These are phyloP conservation scores for Pleurotus citrinopileatus DNA, from an alignment of 768 basidiomycete genomes.

Conservation along the genomic window DNA sequence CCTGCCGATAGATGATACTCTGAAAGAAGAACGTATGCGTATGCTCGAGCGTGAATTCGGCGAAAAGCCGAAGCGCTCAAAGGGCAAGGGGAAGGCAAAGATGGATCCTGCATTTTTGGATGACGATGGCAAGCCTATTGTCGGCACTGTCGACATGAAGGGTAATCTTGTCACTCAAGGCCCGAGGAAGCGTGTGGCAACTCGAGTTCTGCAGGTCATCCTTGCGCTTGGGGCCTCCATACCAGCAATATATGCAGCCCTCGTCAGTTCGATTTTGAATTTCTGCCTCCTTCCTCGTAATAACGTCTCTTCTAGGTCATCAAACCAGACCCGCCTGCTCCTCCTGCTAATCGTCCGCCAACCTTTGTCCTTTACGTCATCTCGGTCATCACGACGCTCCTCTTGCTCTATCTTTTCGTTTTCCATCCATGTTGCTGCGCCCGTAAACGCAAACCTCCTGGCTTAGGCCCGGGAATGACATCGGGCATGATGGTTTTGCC, in stretches of 20 bases:
- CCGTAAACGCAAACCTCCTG: conserved; percentile 20
- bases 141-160: conserved; percentile 58
- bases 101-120: conserved; percentile 30
- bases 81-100: conserved; percentile 22
- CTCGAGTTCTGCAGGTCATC: conserved; percentile 46
- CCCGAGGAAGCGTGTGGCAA: conserved; percentile 52
- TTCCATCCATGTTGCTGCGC: conserved; percentile 57
- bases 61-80: conserved; percentile 25
- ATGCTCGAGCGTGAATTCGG: conserved; percentile 74
- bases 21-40: conserved; percentile 66
- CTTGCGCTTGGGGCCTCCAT: conserved; percentile 50
- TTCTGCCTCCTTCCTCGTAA: not conserved
- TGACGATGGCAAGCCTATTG: conserved; percentile 44
- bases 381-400: conserved; percentile 49
- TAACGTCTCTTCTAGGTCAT: conserved; percentile 38
- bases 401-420: conserved; percentile 53
- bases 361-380: conserved; percentile 57
- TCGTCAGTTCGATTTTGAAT: conserved; percentile 37
- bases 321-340: conserved; percentile 54
- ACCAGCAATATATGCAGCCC: conserved; percentile 59
- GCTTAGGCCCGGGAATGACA: conserved; percentile 12
- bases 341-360: conserved; percentile 48
- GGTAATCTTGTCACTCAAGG: conserved; percentile 62
- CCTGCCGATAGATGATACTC: conserved; percentile 39
- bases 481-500: conserved; percentile 63